Evolutionary conservation across 1,139 yeast genomes (phyloP), one percentile per base, ranked within the genome.

Genomic region (Scheffersomyces quercinus): DNA sequence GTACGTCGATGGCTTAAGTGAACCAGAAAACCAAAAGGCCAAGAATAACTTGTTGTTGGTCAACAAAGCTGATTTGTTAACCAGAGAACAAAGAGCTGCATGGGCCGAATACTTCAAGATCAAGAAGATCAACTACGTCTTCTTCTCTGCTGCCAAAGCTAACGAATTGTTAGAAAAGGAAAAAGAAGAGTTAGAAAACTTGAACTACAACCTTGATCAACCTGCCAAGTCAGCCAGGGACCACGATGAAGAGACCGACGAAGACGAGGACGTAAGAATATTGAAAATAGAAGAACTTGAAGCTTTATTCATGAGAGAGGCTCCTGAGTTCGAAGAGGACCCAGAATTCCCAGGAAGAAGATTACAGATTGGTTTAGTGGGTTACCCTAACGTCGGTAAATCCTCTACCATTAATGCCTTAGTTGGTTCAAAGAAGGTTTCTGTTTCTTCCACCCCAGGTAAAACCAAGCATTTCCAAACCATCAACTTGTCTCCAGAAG

Each of bases 391-490:
- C 64, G 98, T 91, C 41, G 98, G 98, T 75, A 91, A 91, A 65
- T 91, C 97, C 1, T 90, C 97, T 9, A 91, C 98, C 9, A 91
- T 91, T 56, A 91, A 91, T 65, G 97, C 98, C 0, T 76, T 95
- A 40, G 95, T 93, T 40, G 99, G 99, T 15, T 83, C 97, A 24
- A 95, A 95, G 62, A 91, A 89, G 62, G 99, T 95, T 10, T 90
- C 98, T 1, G 99, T 95, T 33, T 93, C 99, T 2, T 78, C 99
- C 2, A 95, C 99, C 0, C 99, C 99, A 5, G 99, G 99, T 72
- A 95, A 95, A 65, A 95, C 99, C 13, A 95, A 95, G 65, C 99
- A 95, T 75, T 95, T 95, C 77, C 99, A 95, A 73, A 95, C 99
- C 2, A 90, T 95, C 50, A 82, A 84, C 58, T 77, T 95, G 38